A percentile compares a stretch with the other conserved stretches of the same genome.
Conservation (phyloP, 2,329 filamentous ascomycete genomes). For the Neurospora crassa region DNA sequence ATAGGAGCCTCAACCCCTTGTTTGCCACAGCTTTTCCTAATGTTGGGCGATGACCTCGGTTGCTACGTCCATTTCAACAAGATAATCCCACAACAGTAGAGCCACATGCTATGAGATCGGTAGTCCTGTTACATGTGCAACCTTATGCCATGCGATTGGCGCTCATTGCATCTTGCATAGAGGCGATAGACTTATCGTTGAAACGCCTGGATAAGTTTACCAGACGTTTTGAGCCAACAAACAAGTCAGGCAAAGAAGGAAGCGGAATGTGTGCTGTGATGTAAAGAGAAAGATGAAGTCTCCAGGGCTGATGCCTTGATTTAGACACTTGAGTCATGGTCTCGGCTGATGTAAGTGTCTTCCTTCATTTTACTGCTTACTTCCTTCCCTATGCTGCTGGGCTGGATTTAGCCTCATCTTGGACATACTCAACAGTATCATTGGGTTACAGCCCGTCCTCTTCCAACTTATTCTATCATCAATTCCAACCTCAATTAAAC, state of each 20-base stretch:
- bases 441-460: background rate
- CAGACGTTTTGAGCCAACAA: too few species aligned
- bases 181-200: background rate
- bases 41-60: background rate
- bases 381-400: too few species aligned
- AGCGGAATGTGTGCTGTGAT: too few species aligned
- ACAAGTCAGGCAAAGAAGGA: background rate
- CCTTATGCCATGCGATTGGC: background rate
- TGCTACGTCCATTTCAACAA: background rate
- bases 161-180: background rate
- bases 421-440: background rate
- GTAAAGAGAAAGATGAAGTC: too few species aligned
- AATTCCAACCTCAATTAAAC: background rate
- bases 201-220: too few species aligned
- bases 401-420: background rate
- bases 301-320: too few species aligned
- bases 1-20: background rate
- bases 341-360: too few species aligned
- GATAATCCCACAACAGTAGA: background rate
- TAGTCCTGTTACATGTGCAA: background rate
- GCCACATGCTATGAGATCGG: background rate
- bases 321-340: too few species aligned
- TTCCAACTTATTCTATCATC: background rate
- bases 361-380: too few species aligned
- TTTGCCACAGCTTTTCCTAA: background rate